Conservation (phyloP, 495 filamentous ascomycete genomes). For the Cetradonia linearis region DNA sequence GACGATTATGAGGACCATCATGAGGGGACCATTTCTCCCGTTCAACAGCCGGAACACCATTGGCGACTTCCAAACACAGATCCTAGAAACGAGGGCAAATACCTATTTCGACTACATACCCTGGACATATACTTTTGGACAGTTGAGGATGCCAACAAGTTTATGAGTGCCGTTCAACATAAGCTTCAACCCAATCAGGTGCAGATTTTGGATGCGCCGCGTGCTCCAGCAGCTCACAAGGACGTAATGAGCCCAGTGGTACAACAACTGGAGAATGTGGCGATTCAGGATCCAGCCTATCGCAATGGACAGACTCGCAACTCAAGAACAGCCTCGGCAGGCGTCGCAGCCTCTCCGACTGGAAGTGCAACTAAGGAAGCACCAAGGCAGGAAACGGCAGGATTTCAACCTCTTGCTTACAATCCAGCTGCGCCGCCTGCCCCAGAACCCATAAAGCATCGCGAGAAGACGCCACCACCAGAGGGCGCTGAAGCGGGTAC, state of each 20-base stretch:
- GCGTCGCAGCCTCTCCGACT: conserved; percentile 9
- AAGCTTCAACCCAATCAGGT: conserved; percentile 53
- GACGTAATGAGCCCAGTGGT: conserved; percentile 65
- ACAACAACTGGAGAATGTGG: conserved; percentile 72
- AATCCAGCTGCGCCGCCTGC: conserved; percentile 84
- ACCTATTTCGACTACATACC: conserved; percentile 67
- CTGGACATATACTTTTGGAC: conserved; percentile 90
- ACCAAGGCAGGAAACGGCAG: conserved; percentile 30
- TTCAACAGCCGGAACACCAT: conserved; percentile 34
- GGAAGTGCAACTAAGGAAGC: conserved; percentile 26
- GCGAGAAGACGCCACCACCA: conserved; percentile 84
- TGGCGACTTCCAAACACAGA: conserved; percentile 74
- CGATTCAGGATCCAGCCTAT: conserved; percentile 55
- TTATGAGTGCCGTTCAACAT: conserved; percentile 54
- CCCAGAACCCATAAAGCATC: conserved; percentile 69
- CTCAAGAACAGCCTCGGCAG: conserved; percentile 32
- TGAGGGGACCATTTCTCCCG: conserved; percentile 26
- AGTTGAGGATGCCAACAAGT: conserved; percentile 58
- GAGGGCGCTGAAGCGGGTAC: conserved; percentile 60
- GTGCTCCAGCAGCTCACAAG: conserved; percentile 36
- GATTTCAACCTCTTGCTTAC: conserved; percentile 68
- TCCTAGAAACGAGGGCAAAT: conserved; percentile 55
- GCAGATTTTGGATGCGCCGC: conserved; percentile 44
- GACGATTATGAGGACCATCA: conserved; percentile 39
- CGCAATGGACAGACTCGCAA: conserved; percentile 44